A percentile compares a stretch with the other conserved stretches of the same genome.
These are phyloP conservation scores for Globisporangium canariense DNA, from an alignment of 352 stramenopile species.

Conservation along the genomic window DNA sequence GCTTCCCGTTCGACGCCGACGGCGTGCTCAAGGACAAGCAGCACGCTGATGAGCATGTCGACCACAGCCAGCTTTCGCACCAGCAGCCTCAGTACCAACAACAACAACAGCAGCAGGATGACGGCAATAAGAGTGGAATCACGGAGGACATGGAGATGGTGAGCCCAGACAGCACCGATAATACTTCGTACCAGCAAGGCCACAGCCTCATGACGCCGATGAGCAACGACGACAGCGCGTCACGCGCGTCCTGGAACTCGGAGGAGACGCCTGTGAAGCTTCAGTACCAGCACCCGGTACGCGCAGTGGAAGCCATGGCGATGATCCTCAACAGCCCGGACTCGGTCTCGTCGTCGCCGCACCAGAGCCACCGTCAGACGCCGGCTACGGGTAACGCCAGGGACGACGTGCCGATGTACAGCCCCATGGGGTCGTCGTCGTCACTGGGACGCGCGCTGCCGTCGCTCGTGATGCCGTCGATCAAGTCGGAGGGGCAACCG, in stretches of 20 bases:
- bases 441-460: conserved; percentile 20
- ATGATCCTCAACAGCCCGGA: conserved; percentile 72
- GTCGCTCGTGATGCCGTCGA: conserved; percentile 17
- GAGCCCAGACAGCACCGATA: background rate
- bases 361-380: background rate
- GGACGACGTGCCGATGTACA: conserved; percentile 18
- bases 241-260: conserved; percentile 30
- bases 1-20: conserved; percentile 68
- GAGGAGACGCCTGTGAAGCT: conserved; percentile 21
- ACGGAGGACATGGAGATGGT: conserved; percentile 3
- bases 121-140: background rate
- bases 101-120: conserved; percentile 10
- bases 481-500: background rate
- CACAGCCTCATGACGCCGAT: conserved; percentile 11
- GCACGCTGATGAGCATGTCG: conserved; percentile 13
- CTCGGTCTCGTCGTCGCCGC: conserved; percentile 9
- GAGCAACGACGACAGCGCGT: background rate
- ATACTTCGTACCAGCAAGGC: background rate
- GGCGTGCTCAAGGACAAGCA: conserved; percentile 31
- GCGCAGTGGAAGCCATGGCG: conserved; percentile 53
- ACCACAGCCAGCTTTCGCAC: background rate
- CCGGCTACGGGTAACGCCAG: background rate
- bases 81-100: conserved; percentile 18
- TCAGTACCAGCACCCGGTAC: conserved; percentile 1
- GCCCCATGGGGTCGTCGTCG: conserved; percentile 18